Conservation (phyloP, 257 asterid species). For the Echites panduratus region DNA sequence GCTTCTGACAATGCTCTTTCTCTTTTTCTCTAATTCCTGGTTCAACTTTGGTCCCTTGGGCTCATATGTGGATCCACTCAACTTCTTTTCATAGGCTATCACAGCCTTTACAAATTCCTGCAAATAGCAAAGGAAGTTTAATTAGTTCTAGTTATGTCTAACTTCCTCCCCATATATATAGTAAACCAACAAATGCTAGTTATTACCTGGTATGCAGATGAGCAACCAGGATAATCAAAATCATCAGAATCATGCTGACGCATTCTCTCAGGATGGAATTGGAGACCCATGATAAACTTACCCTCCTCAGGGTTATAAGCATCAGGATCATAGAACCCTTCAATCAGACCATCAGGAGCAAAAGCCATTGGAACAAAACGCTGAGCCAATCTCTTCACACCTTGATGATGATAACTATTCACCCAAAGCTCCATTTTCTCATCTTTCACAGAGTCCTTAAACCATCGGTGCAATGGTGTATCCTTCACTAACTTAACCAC, state of each 20-base stretch:
- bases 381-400: constrained; percentile 72
- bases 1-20: constrained; percentile 41
- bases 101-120: constrained; percentile 74
- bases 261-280: constrained; percentile 94
- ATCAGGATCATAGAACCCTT: constrained; percentile 85
- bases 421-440: constrained; percentile 51
- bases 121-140: not conserved
- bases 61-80: constrained; percentile 20
- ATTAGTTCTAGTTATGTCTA: no score
- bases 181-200: not conserved
- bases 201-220: constrained; percentile 59
- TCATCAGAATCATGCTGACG: constrained; percentile 46
- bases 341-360: constrained; percentile 77
- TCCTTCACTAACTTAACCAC: constrained; percentile 38
- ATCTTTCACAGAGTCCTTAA: constrained; percentile 44
- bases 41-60: constrained; percentile 28
- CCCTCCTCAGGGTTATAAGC: constrained; percentile 79
- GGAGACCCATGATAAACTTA: constrained; percentile 87
- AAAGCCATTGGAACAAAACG: constrained; percentile 90
- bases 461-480: constrained; percentile 76
- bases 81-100: constrained; percentile 56
- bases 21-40: constrained; percentile 42
- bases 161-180: no score
- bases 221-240: constrained; percentile 83
- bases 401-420: constrained; percentile 93